Evolutionary conservation across 2,329 filamentous ascomycete species (phyloP), one percentile per base, ranked within the genome.

Genomic region (Colletotrichum trifolii): DNA sequence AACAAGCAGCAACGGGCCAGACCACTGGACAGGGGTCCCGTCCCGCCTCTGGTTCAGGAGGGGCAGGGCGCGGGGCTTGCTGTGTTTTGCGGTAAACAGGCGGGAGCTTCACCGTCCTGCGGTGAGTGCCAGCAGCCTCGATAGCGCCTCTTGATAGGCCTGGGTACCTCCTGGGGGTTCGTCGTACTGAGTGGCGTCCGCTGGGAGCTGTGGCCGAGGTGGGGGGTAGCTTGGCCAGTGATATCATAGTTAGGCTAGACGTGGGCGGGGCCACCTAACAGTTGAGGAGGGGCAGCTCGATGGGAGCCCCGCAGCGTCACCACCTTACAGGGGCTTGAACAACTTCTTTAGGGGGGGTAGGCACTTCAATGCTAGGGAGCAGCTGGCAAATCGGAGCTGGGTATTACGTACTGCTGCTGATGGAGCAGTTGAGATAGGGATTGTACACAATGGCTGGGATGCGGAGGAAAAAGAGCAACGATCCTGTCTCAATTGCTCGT

Each of bases 171-270:
- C 25, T 4, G 25, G 25, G 4, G 25, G 25, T 25, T 25, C 25
- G 25, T 25, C 25, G 25, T 25, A 12, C 54, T 36, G 54, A 46
- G 36, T 42, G 46, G 17, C 45, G 48, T 49, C 40, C 48, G 10
- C 47, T 49, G 50, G 38, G 39, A 59, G 56, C 56, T 59, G 47
- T 59, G 56, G 60, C 47, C 55, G n/a, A 47, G 55, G 59, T 66
- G 58, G 63, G 59, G 63, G 39, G 45, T 42, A 46, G 47, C 59
- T 56, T 57, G 58, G 52, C 62, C 62, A 65, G 62, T 65, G 58
- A 65, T 65, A 65, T 65, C 58, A 62, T 62, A 34, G 33, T 65
- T 40, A 62, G 52, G 39, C 52, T 52, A 11, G 58, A 53, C 62
- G 40, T 53, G 58, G 62, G 62, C 52, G 62, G 62, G 56, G 56